Evolutionary conservation across 768 basidiomycete genomes (phyloP).

Genomic region (Suillus ampliporus): DNA sequence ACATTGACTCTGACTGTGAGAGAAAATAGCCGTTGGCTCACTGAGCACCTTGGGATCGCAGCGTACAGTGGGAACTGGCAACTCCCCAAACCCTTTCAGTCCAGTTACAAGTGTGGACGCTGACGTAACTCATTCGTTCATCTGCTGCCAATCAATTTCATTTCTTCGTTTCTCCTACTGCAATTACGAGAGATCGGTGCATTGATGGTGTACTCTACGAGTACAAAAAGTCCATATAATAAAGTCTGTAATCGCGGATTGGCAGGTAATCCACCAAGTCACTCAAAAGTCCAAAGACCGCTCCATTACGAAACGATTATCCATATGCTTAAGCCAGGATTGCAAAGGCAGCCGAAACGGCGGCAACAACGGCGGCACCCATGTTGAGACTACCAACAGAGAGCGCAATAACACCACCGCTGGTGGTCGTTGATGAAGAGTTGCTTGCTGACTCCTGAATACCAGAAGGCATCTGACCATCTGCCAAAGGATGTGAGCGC

Average conservation of each 20-base stretch:
- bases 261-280: not conserved
- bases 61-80: constrained; percentile 2
- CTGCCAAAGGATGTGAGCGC: constrained; percentile 23
- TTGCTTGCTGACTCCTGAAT: constrained; percentile 32
- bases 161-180: not conserved
- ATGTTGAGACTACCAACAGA: constrained; percentile 26
- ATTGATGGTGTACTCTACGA: not conserved
- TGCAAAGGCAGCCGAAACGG: constrained; percentile 41
- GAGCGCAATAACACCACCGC: constrained; percentile 26
- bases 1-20: constrained; percentile 24
- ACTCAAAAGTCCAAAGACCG: not conserved
- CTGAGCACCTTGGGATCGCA: not conserved
- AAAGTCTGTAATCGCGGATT: not conserved
- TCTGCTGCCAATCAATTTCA: not conserved
- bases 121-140: not conserved
- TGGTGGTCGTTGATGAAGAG: constrained; percentile 22
- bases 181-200: not conserved
- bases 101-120: not conserved
- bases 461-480: constrained; percentile 36
- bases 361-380: constrained; percentile 36
- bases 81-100: not conserved
- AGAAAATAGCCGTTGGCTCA: not conserved
- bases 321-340: constrained; percentile 38
- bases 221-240: not conserved
- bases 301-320: not conserved